A percentile compares a stretch with the other conserved stretches of the same genome.
Conservation (phyloP, 768 basidiomycete species). For the Tulasnella sp. region DNA sequence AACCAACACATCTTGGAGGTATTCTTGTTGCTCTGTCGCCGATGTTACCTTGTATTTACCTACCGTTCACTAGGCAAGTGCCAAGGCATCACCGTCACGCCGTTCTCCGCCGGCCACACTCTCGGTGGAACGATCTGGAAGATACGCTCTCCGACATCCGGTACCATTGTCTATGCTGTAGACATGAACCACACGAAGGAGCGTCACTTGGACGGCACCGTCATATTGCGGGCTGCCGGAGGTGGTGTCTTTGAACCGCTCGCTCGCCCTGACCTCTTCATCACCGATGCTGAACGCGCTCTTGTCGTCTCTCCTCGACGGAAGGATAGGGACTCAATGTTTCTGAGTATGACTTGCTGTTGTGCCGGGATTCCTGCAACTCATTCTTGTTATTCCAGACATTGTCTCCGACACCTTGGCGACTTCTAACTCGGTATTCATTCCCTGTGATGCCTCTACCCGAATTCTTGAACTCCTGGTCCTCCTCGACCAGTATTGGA, state of each 20-base stretch:
- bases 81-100: conserved; percentile 85
- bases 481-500: conserved; percentile 94
- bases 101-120: conserved; percentile 89
- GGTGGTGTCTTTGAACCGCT: conserved; percentile 72
- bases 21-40: neutral
- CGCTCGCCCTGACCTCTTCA: conserved; percentile 80
- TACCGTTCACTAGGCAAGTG: conserved; percentile 52
- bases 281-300: conserved; percentile 83
- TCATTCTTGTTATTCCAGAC: conserved; percentile 36
- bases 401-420: conserved; percentile 78
- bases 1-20: conserved; percentile 93
- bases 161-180: conserved; percentile 90
- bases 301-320: conserved; percentile 72
- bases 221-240: conserved; percentile 58
- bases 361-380: conserved; percentile 4
- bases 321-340: conserved; percentile 78
- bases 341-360: conserved; percentile 45
- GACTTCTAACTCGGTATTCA: conserved; percentile 65
- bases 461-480: conserved; percentile 94
- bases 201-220: conserved; percentile 87
- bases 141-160: conserved; percentile 92
- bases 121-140: conserved; percentile 98
- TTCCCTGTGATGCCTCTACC: conserved; percentile 89
- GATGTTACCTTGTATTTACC: conserved; percentile 7
- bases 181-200: conserved; percentile 94